Base-by-base conservation (phyloP, 1,284 basidiomycete species). In the Fomitopsis schrenkii region DNA sequence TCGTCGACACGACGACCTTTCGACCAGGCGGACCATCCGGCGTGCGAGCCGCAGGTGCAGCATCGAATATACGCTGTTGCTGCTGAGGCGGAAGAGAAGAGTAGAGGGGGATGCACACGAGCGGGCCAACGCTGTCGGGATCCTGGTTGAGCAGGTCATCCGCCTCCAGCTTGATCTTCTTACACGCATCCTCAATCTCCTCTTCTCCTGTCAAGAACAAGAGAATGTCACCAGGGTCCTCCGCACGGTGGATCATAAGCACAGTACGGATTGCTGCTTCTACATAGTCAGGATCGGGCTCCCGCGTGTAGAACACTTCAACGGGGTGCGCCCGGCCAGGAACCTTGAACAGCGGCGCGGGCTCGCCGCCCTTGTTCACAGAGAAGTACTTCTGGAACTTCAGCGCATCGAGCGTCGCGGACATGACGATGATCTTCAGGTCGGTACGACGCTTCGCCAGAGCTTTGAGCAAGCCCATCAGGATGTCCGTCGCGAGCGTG, bases 381-480 rank as follows among this genome's bases (percentile, higher is more conserved):
- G 87, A 88, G 74, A 98, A 99, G 81, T 98, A 99, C 70, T 89
- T 93, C 74, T 97, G 94, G 77, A 99, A 99, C 76, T 99, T 99
- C 71, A 91, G 83, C 0, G 97, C 94, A 71, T 99, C 97, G 38
- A 99, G 87, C 1, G 97, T 99, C 40, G 97, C 97, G 48, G 93
- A 95, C 97, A 99, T 99, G 81, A 99, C 83, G 63, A 99, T 95
- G 71, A 99, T 90, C 79, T 98, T 99, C 67, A 99, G 87, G 72
- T 98, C 97, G 1, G 85, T 69, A 46, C 97, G 88, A 63, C 86
- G 85, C 71, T 87, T 89, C 1, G 91, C 91, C 17, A 99, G 86
- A 64, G 80, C 70, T 71, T 92, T 87, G 33, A 90, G 77, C 15
- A 98, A 82, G 66, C 97, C 96, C 94, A 99, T 98, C 55, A 99